Evolutionary conservation across 257 asterid genomes (phyloP).

Genomic region (Datura wrightii): DNA sequence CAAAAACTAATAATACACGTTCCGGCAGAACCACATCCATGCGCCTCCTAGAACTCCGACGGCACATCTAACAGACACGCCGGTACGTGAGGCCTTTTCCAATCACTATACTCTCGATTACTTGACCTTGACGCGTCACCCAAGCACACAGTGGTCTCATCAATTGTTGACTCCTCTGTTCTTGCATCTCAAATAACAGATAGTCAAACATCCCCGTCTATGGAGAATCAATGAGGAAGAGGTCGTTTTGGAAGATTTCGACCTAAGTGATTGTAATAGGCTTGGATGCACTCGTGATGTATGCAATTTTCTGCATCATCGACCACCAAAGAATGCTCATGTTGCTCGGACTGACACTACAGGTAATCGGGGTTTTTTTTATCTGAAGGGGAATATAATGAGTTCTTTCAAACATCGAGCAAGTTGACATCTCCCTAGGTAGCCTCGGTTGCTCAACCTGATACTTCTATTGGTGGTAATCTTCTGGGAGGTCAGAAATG

Average conservation of each 20-base stretch:
- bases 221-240: background rate
- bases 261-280: background rate
- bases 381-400: no score
- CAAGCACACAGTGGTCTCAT: background rate
- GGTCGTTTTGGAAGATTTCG: background rate
- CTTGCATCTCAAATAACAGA: background rate
- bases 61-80: background rate
- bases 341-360: no score
- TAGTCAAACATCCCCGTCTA: background rate
- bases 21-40: conserved; percentile 1
- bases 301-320: background rate
- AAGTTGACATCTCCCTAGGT: background rate
- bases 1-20: background rate
- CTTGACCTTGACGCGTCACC: background rate
- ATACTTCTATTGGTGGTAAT: background rate
- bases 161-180: background rate
- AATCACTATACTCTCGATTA: background rate
- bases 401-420: background rate
- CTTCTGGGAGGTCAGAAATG: background rate
- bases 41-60: background rate
- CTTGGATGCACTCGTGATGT: background rate
- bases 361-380: no score
- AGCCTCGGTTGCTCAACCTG: background rate
- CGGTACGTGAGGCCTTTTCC: background rate
- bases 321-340: background rate